Evolutionary conservation across 1,284 basidiomycete species (phyloP), one percentile per base, ranked within the genome.

Genomic region (Leccinum solheimii): DNA sequence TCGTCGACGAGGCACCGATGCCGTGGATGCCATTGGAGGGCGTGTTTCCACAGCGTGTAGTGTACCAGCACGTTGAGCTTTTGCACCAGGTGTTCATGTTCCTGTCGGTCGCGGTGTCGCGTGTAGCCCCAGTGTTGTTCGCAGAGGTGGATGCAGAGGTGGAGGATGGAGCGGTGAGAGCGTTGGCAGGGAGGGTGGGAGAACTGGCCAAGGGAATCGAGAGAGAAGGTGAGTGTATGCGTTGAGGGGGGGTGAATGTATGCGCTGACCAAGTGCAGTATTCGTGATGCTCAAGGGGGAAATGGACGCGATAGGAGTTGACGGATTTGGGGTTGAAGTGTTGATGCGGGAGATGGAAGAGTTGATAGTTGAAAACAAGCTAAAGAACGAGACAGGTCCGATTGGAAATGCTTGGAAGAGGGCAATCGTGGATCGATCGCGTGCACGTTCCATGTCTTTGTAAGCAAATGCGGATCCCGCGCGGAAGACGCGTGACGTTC

Each of bases 71-170:
- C 69, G 81, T 92, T 64, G 75, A 83, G 21, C 83, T 93, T 71
- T 78, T 94, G n/a, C 92, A 91, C 68, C 85, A 91, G 65, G 69
- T 91, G 27, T 93, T 91, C 71, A 76, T 92, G 64, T 86, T 91
- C 69, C 68, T 87, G 57, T 88, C 85, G 40, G 80, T 93, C 48
- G 91, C 89, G 0, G 78, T 92, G 19, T 84, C 83, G 16, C 81
- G 87, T 38, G 84, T 94, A 3, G 79, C 81, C 0, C 90, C 90
- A 0, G 81, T 85, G 11, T 74, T 92, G 45, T 81, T 87, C 59
- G 85, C 86, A 1, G 63, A 48, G 2, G 58, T 45, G 11, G 67
- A 73, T 26, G 55, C 21, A 21, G 66, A 66, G 38, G 51, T 43
- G n/a, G 75, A 77, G 14, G 60, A 11, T 26, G 54, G 57, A 0